These are phyloP conservation scores for Diaporthe nobilis DNA, from an alignment of 2,329 filamentous ascomycete genomes.

Conservation along the genomic window DNA sequence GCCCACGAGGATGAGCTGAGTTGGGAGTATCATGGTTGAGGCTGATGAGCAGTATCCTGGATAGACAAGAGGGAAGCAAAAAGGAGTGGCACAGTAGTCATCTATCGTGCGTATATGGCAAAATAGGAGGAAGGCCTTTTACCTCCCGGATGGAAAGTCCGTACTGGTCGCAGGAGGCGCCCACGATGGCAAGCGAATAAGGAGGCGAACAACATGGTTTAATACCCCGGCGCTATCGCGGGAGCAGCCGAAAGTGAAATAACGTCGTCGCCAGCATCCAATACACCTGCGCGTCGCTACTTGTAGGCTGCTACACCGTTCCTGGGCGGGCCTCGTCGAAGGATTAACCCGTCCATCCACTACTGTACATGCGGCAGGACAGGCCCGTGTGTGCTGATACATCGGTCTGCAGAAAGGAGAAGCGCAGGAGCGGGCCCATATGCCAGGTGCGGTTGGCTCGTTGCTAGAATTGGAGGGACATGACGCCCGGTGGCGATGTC, in stretches of 20 bases:
- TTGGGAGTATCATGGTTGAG: not conserved
- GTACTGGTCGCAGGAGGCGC: not conserved
- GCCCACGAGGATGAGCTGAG: not conserved
- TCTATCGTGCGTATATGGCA: not conserved
- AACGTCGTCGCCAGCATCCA: not conserved
- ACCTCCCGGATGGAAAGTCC: not conserved
- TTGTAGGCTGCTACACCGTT: not conserved
- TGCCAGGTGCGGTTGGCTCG: not conserved
- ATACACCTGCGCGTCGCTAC: not conserved
- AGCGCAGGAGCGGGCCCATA: not conserved
- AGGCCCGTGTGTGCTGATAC: not conserved
- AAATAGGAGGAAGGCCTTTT: not conserved
- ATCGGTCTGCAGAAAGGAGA: not conserved
- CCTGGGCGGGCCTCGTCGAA: not conserved
- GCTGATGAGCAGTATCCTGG: not conserved
- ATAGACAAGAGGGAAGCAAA: not conserved
- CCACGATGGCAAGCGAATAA: not conserved
- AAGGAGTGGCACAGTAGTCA: not conserved
- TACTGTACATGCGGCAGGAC: not conserved
- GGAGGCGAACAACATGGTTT: not conserved
- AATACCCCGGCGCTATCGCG: not conserved
- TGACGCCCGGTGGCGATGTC: slow-evolving; percentile 16
- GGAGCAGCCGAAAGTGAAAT: slow-evolving; percentile 27
- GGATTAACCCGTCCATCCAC: not conserved
- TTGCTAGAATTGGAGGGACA: not conserved